phyloP scores from a whole-genome alignment of 768 basidiomycete genomes.

The Rhizopogon rudus region DNA sequence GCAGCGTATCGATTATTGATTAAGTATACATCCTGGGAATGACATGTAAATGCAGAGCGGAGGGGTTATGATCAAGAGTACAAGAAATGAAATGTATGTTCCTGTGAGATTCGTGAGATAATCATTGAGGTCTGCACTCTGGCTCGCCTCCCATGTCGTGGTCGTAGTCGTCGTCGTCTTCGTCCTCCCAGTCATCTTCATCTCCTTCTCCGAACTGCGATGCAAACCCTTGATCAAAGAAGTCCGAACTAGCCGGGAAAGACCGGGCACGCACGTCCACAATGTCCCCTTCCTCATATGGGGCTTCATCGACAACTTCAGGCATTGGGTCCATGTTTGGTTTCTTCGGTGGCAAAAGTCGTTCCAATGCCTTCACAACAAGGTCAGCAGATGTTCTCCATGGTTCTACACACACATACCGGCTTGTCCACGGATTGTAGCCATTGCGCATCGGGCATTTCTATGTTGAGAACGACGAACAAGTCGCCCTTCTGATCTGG shows the following conservation, averaged over 20 bases:
- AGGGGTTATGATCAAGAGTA: constrained; percentile 10
- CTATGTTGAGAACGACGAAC: constrained; percentile 76
- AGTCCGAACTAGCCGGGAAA: constrained; percentile 67
- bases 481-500: constrained; percentile 73
- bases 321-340: constrained; percentile 67
- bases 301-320: constrained; percentile 62
- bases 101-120: neutral
- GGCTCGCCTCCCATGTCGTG: constrained; percentile 38
- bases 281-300: constrained; percentile 73
- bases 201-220: constrained; percentile 69
- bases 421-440: constrained; percentile 54
- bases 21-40: constrained; percentile 20
- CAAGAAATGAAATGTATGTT: constrained; percentile 9
- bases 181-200: constrained; percentile 68
- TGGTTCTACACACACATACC: constrained; percentile 32
- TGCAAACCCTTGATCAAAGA: constrained; percentile 73
- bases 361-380: constrained; percentile 49
- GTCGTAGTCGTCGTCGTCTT: constrained; percentile 53
- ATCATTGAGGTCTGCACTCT: constrained; percentile 59
- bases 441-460: constrained; percentile 86
- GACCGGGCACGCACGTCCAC: constrained; percentile 79
- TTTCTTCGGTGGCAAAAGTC: constrained; percentile 74
- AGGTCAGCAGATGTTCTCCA: constrained; percentile 2
- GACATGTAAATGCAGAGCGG: constrained; percentile 20
- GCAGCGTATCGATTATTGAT: constrained; percentile 15